phyloP scores from a whole-genome alignment of 2,329 filamentous ascomycete species.

The Botryotinia globosa region DNA sequence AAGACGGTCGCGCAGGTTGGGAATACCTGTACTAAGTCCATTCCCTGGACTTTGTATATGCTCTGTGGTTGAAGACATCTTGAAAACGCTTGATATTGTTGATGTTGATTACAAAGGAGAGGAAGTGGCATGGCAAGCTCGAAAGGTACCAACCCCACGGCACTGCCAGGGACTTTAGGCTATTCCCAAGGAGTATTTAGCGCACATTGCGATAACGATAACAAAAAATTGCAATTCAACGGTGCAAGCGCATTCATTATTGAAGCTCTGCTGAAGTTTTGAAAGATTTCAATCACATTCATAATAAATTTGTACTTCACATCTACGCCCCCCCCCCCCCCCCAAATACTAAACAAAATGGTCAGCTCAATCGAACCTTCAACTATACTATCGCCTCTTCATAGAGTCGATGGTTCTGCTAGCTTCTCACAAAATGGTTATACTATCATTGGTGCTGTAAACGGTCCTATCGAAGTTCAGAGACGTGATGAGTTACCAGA shows the following conservation, averaged over 20 bases:
- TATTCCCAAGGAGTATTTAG: constrained; percentile 16
- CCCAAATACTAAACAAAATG: constrained; percentile 29
- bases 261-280: neutral
- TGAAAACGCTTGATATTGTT: constrained; percentile 18
- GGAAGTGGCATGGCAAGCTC: neutral
- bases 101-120: constrained; percentile 7
- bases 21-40: constrained; percentile 36
- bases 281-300: constrained; percentile 5
- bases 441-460: constrained; percentile 79
- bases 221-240: constrained; percentile 11
- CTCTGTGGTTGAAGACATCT: constrained; percentile 34
- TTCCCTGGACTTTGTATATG: constrained; percentile 14
- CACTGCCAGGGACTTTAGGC: neutral
- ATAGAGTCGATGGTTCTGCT: constrained; percentile 76
- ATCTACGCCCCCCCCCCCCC: too few species aligned
- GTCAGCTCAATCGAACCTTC: constrained; percentile 47
- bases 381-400: constrained; percentile 53
- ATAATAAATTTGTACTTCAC: neutral
- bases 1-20: constrained; percentile 55
- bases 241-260: neutral
- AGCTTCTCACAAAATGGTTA: constrained; percentile 74
- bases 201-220: constrained; percentile 17
- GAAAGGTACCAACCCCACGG: constrained; percentile 1
- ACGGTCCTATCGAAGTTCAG: constrained; percentile 87
- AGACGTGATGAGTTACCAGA: constrained; percentile 88